Evolutionary conservation across 768 basidiomycete species (phyloP), one percentile per base, ranked within the genome.

Genomic region (Daedalea quercina): DNA sequence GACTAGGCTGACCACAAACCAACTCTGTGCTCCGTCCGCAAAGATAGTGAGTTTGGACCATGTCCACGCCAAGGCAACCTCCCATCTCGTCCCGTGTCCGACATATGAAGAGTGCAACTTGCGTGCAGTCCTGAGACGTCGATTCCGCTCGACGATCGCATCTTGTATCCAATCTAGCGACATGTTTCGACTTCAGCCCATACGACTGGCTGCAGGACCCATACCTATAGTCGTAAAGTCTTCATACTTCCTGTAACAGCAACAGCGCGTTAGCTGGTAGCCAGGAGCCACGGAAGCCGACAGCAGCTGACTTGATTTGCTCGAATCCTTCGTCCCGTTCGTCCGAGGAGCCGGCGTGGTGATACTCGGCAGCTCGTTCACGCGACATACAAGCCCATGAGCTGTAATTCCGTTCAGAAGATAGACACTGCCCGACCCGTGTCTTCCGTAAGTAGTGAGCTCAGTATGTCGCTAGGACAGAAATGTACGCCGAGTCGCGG

Each of bases 151-250:
- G 28, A 90, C 77, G 41, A 94, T 81, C 2, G 93, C 90, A 70
- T 98, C 95, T 63, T 96, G 90, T 45, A 98, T 89, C 95, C 95
- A 98, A 67, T 98, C 95, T 96, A 60, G 22, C 1, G 8, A 50
- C 20, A 20, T 54, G 1, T n/a, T 33, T 33, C 6, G 22, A 31
- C 44, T 52, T 57, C 53, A 52, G 50, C 47, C 26, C 37, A 47
- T 52, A 47, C 44, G 31, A n/a, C 48, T 68, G 75, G 60, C 64
- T 37, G 50, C 52, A 48, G 46, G 33, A n/a, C 47, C 68, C 75
- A 60, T 64, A 91, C 93, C 93, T 70, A 96, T 94, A 6, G 94
- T 95, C 42, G 85, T 86, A 66, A 96, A 96, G 72, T 96, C 93
- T 68, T 94, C 89, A 73, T 94, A 95, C 54, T 89, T 90, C 58